Percentiles rank a stretch among this genome's conserved stretches.
These are phyloP conservation scores for Venturia pyrina DNA, from an alignment of 2,329 filamentous ascomycete genomes.

Conservation along the genomic window DNA sequence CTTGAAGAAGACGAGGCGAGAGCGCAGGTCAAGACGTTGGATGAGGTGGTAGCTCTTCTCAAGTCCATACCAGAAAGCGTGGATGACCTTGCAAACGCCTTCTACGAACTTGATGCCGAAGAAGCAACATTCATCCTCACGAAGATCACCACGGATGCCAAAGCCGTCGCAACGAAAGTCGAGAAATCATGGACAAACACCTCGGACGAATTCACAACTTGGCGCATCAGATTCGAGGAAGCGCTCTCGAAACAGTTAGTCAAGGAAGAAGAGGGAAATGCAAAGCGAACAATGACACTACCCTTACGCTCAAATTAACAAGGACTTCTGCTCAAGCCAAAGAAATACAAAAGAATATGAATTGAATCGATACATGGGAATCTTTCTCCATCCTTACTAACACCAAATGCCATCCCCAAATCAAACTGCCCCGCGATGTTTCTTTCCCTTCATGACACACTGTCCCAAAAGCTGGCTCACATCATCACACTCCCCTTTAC, in stretches of 20 bases:
- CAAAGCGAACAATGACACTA: not conserved
- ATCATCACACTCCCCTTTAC: not conserved
- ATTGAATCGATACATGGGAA: not conserved
- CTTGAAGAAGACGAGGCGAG: not conserved
- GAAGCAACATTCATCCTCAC: constrained; percentile 51
- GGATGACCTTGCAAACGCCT: constrained; percentile 59
- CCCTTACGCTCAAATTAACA: not conserved
- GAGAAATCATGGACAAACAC: constrained; percentile 51
- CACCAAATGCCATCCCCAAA: too few species aligned
- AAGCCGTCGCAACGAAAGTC: constrained; percentile 46
- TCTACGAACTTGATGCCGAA: constrained; percentile 57
- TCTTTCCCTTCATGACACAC: not conserved
- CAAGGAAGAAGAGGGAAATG: not conserved
- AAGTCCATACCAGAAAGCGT: constrained; percentile 55
- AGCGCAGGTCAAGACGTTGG: constrained; percentile 27
- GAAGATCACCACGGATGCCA: constrained; percentile 50
- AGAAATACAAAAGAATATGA: not conserved
- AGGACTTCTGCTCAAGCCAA: not conserved
- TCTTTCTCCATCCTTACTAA: too few species aligned
- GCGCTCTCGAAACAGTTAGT: not conserved
- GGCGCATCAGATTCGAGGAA: constrained; percentile 50
- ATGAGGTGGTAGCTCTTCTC: constrained; percentile 48
- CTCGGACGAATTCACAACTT: constrained; percentile 67
- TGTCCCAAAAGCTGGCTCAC: not conserved
- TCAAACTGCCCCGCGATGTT: not conserved